These are phyloP conservation scores for Phaeosphaeriaceae sp. DNA, from an alignment of 2,329 filamentous ascomycete genomes.

Conservation along the genomic window DNA sequence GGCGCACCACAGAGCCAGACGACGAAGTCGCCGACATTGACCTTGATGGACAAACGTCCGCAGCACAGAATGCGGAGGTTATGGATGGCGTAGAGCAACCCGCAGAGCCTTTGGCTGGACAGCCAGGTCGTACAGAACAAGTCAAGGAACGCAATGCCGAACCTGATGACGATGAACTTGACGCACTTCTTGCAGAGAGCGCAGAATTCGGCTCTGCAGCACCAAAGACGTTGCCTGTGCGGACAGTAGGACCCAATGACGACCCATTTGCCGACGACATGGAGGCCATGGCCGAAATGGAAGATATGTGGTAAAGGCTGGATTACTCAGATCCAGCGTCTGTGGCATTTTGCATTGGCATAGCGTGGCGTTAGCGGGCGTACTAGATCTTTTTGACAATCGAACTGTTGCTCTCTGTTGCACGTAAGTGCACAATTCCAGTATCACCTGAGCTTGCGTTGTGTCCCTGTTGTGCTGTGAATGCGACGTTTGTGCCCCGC, in stretches of 20 bases:
- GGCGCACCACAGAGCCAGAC: conserved; percentile 35
- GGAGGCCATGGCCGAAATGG: conserved; percentile 51
- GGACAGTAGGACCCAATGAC: conserved; percentile 23
- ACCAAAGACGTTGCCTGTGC: conserved; percentile 16
- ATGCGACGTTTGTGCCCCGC: neutral
- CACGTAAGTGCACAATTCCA: neutral
- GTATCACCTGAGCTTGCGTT: neutral
- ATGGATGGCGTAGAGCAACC: conserved; percentile 19
- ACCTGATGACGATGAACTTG: conserved; percentile 62
- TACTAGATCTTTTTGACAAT: neutral
- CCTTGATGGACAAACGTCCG: conserved; percentile 2
- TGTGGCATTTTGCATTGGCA: conserved; percentile 29
- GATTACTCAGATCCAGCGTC: neutral
- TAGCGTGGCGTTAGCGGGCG: conserved; percentile 34
- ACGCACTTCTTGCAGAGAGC: conserved; percentile 63
- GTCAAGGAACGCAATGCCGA: conserved; percentile 29
- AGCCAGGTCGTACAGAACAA: conserved; percentile 2
- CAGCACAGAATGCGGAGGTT: conserved; percentile 11
- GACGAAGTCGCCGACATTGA: conserved; percentile 37
- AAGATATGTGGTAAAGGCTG: conserved; percentile 42
- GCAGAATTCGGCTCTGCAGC: conserved; percentile 13
- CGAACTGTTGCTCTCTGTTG: neutral
- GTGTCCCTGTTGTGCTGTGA: neutral
- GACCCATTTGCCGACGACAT: conserved; percentile 51
- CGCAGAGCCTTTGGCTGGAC: neutral